Base-by-base conservation (phyloP, 352 stramenopile genomes). In the Aphanomyces cochlioides region DNA sequence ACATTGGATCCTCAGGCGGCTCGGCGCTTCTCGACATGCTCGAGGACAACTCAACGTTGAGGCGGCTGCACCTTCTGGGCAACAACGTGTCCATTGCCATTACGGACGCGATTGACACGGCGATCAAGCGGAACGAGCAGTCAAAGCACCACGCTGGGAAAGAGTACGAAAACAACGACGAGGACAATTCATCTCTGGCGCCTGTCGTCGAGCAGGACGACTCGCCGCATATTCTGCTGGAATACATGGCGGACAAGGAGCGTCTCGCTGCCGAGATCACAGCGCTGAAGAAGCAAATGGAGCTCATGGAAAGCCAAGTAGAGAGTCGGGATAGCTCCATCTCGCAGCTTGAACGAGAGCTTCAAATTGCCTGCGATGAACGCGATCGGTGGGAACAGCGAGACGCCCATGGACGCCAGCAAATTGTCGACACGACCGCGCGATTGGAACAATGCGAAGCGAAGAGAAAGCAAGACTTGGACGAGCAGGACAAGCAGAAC, bases 11-110 rank as follows among this genome's bases (percentile, higher is more conserved):
- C 56, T 73, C 82, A 3, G 88, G 88, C 0, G 85, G 85, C 1
- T 65, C 90, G 13, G 84, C 85, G 54, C 87, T 95, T 59, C 73
- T 84, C 5, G 84, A 91, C 13, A 78, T 81, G 4, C 71, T 95
- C n/a, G 80, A 56, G 57, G 54, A 37, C 19, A 94, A 94, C 36
- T 56, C 86, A 28, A 78, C 85, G 47, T 69, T 94, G 7, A 37
- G 90, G 39, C 67, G 75, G 21, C 69, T 93, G 34, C 79, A 92
- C 63, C 67, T 93, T 21, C 84, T 84, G 70, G 85, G 84, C 13
- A 93, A 95, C 72, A 92, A 90, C 70, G 86, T 80, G 73, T 87
- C 79, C 64, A 75, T 92, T 28, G 87, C 88, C 48, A 80, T 90
- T 47, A 73, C 78, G 0, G 80, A 92, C 21, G 82, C 90, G 64